A percentile compares a stretch with the other conserved stretches of the same genome.
Conservation (phyloP, 2,329 filamentous ascomycete species). For the Leptographium radiaticola region DNA sequence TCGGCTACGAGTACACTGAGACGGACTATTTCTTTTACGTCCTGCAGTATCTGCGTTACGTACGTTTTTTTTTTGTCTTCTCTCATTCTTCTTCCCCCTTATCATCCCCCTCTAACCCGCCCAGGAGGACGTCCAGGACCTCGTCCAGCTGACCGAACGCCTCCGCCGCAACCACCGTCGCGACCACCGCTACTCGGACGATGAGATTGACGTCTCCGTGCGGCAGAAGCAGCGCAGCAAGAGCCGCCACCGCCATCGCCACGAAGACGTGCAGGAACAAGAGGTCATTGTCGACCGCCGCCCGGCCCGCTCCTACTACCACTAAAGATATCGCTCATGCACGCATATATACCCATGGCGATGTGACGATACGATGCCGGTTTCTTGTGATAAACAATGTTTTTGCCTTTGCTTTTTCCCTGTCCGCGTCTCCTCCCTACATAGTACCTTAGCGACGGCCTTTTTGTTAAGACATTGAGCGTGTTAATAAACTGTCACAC, state of each 20-base stretch:
- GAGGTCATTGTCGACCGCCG: conserved; percentile 51
- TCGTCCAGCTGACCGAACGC: conserved; percentile 71
- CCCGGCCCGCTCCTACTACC: conserved; percentile 14
- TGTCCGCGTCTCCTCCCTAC: too few relatives aligned
- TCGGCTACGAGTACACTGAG: conserved; percentile 84
- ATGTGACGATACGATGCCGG: not conserved
- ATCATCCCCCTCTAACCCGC: conserved; percentile 18
- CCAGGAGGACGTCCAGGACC: conserved; percentile 74
- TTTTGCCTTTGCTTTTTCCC: not conserved
- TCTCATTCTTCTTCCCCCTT: not conserved
- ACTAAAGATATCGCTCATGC: not conserved
- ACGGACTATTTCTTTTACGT: conserved; percentile 84
- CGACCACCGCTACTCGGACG: conserved; percentile 16
- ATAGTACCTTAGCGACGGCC: too few relatives aligned
- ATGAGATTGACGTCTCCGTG: conserved; percentile 28
- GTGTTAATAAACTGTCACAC: too few relatives aligned
- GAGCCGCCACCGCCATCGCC: conserved; percentile 14
- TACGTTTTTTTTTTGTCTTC: not conserved
- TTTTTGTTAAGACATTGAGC: too few relatives aligned
- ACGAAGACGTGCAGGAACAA: conserved; percentile 53
- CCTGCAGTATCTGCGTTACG: conserved; percentile 63
- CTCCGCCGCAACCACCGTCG: conserved; percentile 53
- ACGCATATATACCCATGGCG: too few relatives aligned
- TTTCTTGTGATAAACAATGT: not conserved
- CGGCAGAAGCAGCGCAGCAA: conserved; percentile 22